Base-by-base conservation (phyloP, 768 basidiomycete species). In the Phylloporus rhodoxanthus region DNA sequence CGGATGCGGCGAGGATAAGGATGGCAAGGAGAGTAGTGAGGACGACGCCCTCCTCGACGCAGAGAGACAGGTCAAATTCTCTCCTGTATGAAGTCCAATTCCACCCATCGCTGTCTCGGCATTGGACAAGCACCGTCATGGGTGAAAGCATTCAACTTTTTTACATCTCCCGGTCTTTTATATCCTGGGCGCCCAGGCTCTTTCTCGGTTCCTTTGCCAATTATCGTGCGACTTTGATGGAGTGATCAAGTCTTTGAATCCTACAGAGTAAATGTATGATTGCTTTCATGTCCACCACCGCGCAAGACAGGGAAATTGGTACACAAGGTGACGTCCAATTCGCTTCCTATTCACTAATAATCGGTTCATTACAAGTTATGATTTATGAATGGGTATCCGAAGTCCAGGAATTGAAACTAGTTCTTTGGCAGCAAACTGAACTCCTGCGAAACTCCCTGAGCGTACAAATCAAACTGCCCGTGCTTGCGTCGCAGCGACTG, bases 21-120 rank as follows among this genome's bases (percentile, higher is more conserved):
- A 72, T 32, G 2, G 70, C 70, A 45, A 85, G 70, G 1, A 85
- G 58, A 3, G 70, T 51, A 0, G 87, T 74, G 1, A 91, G 65
- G 0, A 93, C 29, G 37, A 84, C 61, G 15, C 81, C 85, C 54
- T 91, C 85, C 58, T 94, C 40, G 15, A 26, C 40, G 15, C 40
- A 36, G 3, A 40, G 13, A 4, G 45, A 34, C 19, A 40, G 4
- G 25, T 46, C 45, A 5, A 46, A 28, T 9, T 37, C 34, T 26
- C 45, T 45, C 8, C 5, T 6, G 21, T 5, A 1, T 17, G 40
- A 42, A 3, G 40, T 28, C 40, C 40, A 42, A 25, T 28, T 15
- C 40, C 40, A 42, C 5, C 25, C 40, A 13, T 42, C 40, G n/a
- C n/a, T 42, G 40, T 42, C 25, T 10, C n/a, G 25, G 26, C 40